Evolutionary conservation across 129 eudicot species (phyloP), one percentile per base, ranked within the genome.

Genomic region (Lactuca saligna): DNA sequence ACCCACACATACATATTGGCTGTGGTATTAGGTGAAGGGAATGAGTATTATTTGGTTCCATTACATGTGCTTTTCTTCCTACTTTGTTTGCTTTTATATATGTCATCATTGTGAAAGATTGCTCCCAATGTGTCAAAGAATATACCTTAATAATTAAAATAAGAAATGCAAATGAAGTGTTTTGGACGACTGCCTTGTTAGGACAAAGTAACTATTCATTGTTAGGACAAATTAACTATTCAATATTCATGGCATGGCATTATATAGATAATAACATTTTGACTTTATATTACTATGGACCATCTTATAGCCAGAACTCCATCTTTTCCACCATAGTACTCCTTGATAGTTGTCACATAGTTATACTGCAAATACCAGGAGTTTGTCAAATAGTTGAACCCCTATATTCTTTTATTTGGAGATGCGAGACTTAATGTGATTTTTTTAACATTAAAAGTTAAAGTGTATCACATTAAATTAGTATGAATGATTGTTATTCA

Each of bases 31-130:
- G 70, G 75, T 61, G 71, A 62, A 54, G 42, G 60, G 71, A 79
- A 65, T 72, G 71, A 68, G 69, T 68, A 44, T 78, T 44, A 31
- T 68, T 60, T 67, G 79, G 75, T 67, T 68, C 38, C 54, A 54
- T 48, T 61, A 20, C 61, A 73, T 57, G 61, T 74, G 57, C 72
- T 65, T 73, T 75, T 57, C 77, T 75, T 70, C 68, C 34, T 69
- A 70, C 69, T 67, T 66, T 56, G 71, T 66, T 75, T 81, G 61
- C 81, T 46, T 80, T 62, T 63, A 69, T 61, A 63, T 17, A 68
- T 65, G 61, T 70, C 55, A 70, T 64, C 70, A 38, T 4, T 64
- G 34, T 63, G 13, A 35, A 62, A 51, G 49, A 57, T 66, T 15
- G 60, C 68, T 78, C 74, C 56, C 60, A 51, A 57, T 32, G 12